These are phyloP conservation scores for Fusarium tuaranense DNA, from an alignment of 2,329 filamentous ascomycete genomes.

Conservation along the genomic window DNA sequence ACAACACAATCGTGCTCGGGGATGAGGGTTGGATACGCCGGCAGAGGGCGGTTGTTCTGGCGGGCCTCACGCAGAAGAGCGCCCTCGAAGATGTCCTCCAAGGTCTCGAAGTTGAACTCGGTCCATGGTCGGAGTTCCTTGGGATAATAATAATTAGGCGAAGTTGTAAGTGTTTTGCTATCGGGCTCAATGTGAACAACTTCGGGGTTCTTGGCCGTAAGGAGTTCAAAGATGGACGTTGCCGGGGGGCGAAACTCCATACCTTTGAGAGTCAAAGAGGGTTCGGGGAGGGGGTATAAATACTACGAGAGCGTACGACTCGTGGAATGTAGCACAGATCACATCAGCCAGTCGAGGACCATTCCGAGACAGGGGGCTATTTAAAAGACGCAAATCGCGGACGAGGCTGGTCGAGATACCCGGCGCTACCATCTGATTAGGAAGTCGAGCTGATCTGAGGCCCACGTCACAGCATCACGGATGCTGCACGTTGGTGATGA, in stretches of 20 bases:
- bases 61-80: neutral
- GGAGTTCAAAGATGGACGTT: neutral
- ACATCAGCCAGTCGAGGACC: neutral
- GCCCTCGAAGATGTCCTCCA: slow-evolving; percentile 1
- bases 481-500: slow-evolving; percentile 1
- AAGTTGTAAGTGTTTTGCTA: neutral
- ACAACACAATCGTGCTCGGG: neutral
- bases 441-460: neutral
- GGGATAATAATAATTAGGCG: neutral
- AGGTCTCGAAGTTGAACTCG: slow-evolving; percentile 9
- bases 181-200: neutral
- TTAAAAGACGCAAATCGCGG: neutral
- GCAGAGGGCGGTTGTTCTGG: neutral
- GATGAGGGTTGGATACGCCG: neutral
- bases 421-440: neutral
- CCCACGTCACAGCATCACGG: neutral
- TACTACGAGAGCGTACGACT: neutral
- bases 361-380: neutral
- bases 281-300: neutral
- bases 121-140: slow-evolving; percentile 4
- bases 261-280: neutral
- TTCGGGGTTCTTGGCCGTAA: neutral
- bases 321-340: neutral
- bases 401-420: neutral
- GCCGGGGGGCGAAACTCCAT: neutral